phyloP scores from a whole-genome alignment of 108 stramenopile species.

The Skeletonema costatum region DNA sequence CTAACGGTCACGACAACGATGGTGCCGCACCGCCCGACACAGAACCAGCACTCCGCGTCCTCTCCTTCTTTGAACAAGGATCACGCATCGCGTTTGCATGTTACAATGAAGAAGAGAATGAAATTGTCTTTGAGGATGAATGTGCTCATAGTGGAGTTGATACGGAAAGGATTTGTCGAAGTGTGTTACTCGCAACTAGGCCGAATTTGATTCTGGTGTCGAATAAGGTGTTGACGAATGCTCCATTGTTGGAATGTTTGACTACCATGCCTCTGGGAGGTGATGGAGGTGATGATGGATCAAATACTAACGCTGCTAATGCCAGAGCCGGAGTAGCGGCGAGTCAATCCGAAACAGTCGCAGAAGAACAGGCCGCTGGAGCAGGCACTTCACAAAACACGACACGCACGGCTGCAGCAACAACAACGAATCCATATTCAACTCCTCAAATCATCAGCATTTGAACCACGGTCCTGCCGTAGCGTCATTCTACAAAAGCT shows the following conservation, averaged over 20 bases:
- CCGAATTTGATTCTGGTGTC: conserved; percentile 75
- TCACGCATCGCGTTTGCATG: conserved; percentile 74
- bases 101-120: conserved; percentile 75
- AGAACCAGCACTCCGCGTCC: conserved; percentile 59
- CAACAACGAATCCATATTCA: conserved; percentile 67
- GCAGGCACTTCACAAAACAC: neutral
- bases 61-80: conserved; percentile 69
- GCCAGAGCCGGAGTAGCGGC: neutral
- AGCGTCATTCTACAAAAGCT: conserved; percentile 74
- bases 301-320: neutral
- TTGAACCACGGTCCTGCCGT: conserved; percentile 70
- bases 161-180: conserved; percentile 54
- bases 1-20: neutral
- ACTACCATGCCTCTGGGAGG: conserved; percentile 30
- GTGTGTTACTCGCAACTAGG: conserved; percentile 50
- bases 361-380: neutral
- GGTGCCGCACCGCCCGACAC: conserved; percentile 31
- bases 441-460: conserved; percentile 70
- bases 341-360: neutral
- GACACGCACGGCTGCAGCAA: conserved; percentile 1
- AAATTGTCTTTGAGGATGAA: conserved; percentile 67
- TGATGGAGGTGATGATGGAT: neutral
- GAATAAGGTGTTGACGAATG: conserved; percentile 51
- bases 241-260: conserved; percentile 47
- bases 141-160: conserved; percentile 48